Evolutionary conservation across 73 alveolate genomes (phyloP).

Genomic region (Diophrys sp.): DNA sequence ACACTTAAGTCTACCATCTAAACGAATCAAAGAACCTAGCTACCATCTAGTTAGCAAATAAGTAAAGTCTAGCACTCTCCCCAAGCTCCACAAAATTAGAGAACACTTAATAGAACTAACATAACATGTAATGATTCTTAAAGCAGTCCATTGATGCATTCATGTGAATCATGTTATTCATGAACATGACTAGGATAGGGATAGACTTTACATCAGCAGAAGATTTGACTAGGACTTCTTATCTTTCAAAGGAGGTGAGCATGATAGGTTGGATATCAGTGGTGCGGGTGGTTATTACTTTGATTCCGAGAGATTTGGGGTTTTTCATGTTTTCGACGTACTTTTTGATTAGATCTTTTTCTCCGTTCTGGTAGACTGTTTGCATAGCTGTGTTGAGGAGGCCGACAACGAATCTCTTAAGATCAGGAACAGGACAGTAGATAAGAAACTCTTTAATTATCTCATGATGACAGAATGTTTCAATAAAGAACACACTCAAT

Average conservation of each 20-base stretch:
- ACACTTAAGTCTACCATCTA: background rate
- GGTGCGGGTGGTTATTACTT: background rate
- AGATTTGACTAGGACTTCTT: background rate
- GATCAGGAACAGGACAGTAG: conserved; percentile 64
- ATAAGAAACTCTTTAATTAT: conserved; percentile 47
- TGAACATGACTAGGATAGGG: conserved; percentile 21
- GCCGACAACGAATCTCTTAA: conserved; percentile 55
- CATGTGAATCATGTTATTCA: conserved; percentile 30
- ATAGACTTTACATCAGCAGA: background rate
- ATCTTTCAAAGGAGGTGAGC: background rate
- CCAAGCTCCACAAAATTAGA: conserved; percentile 34
- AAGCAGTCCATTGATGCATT: conserved; percentile 1
- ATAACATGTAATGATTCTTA: conserved; percentile 5
- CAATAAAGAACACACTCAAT: conserved; percentile 46
- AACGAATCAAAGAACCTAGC: conserved; percentile 30
- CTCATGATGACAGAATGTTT: conserved; percentile 34
- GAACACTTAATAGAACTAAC: conserved; percentile 37
- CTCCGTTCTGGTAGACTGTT: conserved; percentile 29
- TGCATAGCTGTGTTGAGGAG: conserved; percentile 46
- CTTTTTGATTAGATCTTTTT: background rate
- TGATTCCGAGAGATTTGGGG: background rate
- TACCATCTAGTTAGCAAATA: conserved; percentile 11
- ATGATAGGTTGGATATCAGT: background rate
- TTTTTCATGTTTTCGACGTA: no score
- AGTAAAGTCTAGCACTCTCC: conserved; percentile 26